Conservation (phyloP, 306 rosid species). For the Acacia crassicarpa region DNA sequence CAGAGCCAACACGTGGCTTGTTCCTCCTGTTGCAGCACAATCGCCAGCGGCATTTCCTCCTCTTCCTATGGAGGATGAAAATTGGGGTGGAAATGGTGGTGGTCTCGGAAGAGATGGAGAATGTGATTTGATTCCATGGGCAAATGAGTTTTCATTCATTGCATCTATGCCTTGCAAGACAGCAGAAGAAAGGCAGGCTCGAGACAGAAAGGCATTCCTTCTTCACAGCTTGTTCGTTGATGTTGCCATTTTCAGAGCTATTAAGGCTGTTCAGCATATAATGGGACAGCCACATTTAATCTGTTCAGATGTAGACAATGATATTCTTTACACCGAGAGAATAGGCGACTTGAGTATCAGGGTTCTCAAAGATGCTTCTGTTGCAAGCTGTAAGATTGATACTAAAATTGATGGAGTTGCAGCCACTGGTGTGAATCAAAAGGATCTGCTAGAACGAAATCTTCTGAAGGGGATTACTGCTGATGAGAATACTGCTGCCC, state of each 20-base stretch:
- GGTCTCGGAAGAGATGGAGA: constrained; percentile 82
- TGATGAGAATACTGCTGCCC: constrained; percentile 97
- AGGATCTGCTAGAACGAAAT: constrained; percentile 72
- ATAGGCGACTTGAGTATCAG: constrained; percentile 79
- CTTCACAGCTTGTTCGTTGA: constrained; percentile 93
- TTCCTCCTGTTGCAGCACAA: constrained; percentile 84
- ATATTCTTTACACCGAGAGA: constrained; percentile 50
- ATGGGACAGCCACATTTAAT: constrained; percentile 43
- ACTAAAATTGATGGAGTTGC: constrained; percentile 89
- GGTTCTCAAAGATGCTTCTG: constrained; percentile 71
- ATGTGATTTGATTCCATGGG: constrained; percentile 85
- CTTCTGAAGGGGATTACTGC: constrained; percentile 95
- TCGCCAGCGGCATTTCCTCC: constrained; percentile 65
- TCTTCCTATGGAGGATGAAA: constrained; percentile 83
- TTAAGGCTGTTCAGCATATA: constrained; percentile 61
- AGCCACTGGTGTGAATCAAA: constrained; percentile 64
- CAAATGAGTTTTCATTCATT: constrained; percentile 71
- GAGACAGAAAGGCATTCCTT: constrained; percentile 94
- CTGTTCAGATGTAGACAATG: constrained; percentile 44
- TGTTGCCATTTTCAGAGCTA: constrained; percentile 81
- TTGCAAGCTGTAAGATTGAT: constrained; percentile 82
- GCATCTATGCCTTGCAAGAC: constrained; percentile 95
- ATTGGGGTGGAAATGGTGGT: constrained; percentile 98
- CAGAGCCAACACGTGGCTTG: constrained; percentile 98
- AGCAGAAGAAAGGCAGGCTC: constrained; percentile 87